Base-by-base conservation (phyloP, 1,284 basidiomycete species). In the Rhodotorula sp. region DNA sequence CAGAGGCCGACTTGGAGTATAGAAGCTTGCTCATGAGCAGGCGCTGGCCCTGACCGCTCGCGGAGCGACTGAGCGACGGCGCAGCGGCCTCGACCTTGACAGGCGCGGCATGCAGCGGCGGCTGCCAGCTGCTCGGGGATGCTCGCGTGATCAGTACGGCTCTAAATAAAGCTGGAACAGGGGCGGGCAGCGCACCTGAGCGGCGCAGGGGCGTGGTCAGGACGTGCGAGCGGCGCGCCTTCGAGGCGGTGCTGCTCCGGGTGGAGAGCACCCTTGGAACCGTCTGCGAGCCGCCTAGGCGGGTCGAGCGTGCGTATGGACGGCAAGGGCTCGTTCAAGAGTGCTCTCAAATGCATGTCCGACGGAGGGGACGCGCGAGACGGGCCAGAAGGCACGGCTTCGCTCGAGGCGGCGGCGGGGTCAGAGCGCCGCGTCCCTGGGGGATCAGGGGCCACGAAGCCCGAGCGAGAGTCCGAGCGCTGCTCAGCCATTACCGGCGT, bases 91-190 rank as follows among this genome's bases (percentile, higher is more conserved):
- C 56, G 56, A 39, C 25, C 37, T 27, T 39, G 36, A 51, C 29
- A 29, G 53, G 29, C 32, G 53, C 17, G 32, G 17, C 21, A 8
- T 34, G 53, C 32, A 34, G 29, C 19, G 53, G 17, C 7, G 32
- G 32, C 53, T 22, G 29, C 53, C 29, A 34, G 32, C 53, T 54
- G 29, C 29, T 19, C 32, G 53, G 7, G 32, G 29, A 5, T 17
- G 1, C 3, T 8, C 1, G 32, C 29, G 21, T 2, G 19, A 21
- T 34, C 32, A 34, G 29, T 22, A 22, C 1, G 19, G 53, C 6
- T 9, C 8, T 0, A 4, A 0, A 2, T 10, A 9, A 15, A 3
- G n/a, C 17, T 3, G 1, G 7, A 17, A 10, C 21, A 3, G 32
- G 22, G 17, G 53, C 32, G 53, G 3, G 53, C 32, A 21, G 21